Evolutionary conservation across 306 rosid genomes (phyloP).

Genomic region (Comarum palustre): DNA sequence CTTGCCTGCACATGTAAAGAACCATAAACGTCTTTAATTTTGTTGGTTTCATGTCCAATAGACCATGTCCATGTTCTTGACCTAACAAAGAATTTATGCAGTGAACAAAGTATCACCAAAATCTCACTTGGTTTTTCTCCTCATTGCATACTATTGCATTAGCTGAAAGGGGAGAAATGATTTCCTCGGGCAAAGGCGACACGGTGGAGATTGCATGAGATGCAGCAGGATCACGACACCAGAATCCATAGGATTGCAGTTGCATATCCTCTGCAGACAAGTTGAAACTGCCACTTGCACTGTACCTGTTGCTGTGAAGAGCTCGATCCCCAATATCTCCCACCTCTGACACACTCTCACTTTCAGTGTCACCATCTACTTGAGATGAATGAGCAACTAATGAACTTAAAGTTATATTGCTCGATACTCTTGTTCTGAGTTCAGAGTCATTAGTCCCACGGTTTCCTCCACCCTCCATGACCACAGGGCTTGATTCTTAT

Average conservation of each 20-base stretch:
- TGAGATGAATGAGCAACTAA: conserved; percentile 33
- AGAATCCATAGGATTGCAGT: conserved; percentile 26
- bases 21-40: neutral
- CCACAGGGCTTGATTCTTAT: conserved; percentile 27
- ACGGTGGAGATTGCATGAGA: conserved; percentile 30
- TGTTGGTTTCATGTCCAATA: neutral
- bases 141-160: conserved; percentile 29
- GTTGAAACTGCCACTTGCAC: conserved; percentile 41
- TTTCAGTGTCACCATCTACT: conserved; percentile 35
- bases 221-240: conserved; percentile 17
- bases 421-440: conserved; percentile 35
- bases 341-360: conserved; percentile 68
- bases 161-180: conserved; percentile 23
- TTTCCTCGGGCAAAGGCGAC: conserved; percentile 36
- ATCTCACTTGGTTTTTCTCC: conserved; percentile 49
- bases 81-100: neutral
- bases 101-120: neutral
- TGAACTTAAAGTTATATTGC: conserved; percentile 53
- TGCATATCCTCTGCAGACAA: conserved; percentile 32
- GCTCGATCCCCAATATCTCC: conserved; percentile 90
- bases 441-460: conserved; percentile 32
- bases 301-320: conserved; percentile 49
- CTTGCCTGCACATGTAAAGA: conserved; percentile 21
- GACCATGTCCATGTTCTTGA: neutral
- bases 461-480: conserved; percentile 9